A percentile compares a stretch with the other conserved stretches of the same genome.
phyloP scores from a whole-genome alignment of 306 rosid genomes.

The Begonia fuchsioides region DNA sequence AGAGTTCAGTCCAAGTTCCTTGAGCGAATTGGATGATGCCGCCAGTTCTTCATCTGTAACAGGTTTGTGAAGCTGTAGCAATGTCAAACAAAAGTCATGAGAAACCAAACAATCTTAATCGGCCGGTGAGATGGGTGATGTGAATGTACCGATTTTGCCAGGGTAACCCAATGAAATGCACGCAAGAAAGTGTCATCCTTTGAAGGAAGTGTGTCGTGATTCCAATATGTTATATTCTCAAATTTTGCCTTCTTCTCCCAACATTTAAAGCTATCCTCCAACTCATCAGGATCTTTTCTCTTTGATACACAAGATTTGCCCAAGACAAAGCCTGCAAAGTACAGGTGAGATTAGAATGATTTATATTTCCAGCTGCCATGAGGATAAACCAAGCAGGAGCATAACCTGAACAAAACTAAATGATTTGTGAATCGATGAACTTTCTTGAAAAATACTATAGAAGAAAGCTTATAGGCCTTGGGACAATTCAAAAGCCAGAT shows the following conservation, averaged over 20 bases:
- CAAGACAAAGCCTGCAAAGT: slow-evolving; percentile 47
- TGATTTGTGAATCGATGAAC: no score
- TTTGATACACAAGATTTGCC: slow-evolving; percentile 31
- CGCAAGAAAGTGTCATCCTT: slow-evolving; percentile 52
- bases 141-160: slow-evolving; percentile 49
- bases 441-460: no score
- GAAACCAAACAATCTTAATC: neutral
- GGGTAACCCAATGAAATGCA: slow-evolving; percentile 63
- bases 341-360: neutral
- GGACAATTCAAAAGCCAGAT: no score
- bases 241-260: slow-evolving; percentile 58
- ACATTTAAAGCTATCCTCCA: slow-evolving; percentile 16
- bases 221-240: slow-evolving; percentile 62
- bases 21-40: slow-evolving; percentile 32
- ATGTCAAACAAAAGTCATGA: slow-evolving; percentile 7
- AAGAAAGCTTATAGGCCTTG: no score
- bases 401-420: no score
- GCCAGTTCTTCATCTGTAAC: slow-evolving; percentile 65
- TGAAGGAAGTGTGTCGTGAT: slow-evolving; percentile 56
- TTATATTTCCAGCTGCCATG: neutral
- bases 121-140: neutral
- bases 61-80: slow-evolving; percentile 80
- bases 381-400: no score
- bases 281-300: slow-evolving; percentile 12
- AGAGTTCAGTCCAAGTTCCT: neutral